Percentiles rank a stretch among this genome's conserved stretches.
These are phyloP conservation scores for Candida endomychidarum DNA, from an alignment of 805 yeast genomes.

Conservation along the genomic window DNA sequence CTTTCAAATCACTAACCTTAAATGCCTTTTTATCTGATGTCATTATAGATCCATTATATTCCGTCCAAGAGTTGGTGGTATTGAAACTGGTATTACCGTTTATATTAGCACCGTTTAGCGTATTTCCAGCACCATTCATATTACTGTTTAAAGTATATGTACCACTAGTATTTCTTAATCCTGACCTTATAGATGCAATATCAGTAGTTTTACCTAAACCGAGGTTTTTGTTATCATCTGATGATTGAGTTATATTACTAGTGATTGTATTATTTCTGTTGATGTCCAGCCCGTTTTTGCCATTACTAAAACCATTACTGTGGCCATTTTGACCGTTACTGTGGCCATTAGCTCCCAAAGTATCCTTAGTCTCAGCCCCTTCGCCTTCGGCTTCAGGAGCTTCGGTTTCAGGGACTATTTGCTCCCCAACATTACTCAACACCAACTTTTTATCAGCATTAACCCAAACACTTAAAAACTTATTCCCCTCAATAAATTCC, in stretches of 20 bases:
- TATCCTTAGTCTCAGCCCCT: neutral
- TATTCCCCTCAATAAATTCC: conserved; percentile 27
- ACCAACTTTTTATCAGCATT: conserved; percentile 27
- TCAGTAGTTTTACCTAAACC: conserved; percentile 42
- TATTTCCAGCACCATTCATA: neutral
- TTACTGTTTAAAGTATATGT: neutral
- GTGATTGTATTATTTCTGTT: conserved; percentile 9
- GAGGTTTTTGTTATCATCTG: conserved; percentile 15
- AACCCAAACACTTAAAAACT: conserved; percentile 31
- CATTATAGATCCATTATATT: conserved; percentile 19
- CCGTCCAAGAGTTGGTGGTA: conserved; percentile 13
- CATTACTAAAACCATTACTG: no score
- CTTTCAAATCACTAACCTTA: conserved; percentile 38
- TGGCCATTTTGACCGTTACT: conserved; percentile 4
- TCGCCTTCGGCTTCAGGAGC: no score
- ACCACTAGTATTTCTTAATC: conserved; percentile 17
- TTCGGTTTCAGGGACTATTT: no score
- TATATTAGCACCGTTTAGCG: conserved; percentile 1
- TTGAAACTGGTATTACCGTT: conserved; percentile 10
- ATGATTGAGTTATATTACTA: neutral
- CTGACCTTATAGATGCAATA: conserved; percentile 42
- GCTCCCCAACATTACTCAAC: conserved; percentile 13
- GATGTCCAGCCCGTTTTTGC: conserved; percentile 8
- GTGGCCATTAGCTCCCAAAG: conserved; percentile 2
- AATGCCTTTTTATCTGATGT: conserved; percentile 23